A percentile compares a stretch with the other conserved stretches of the same genome.
These are phyloP conservation scores for Colletotrichum sp. DNA, from an alignment of 2,329 filamentous ascomycete species.

Conservation along the genomic window DNA sequence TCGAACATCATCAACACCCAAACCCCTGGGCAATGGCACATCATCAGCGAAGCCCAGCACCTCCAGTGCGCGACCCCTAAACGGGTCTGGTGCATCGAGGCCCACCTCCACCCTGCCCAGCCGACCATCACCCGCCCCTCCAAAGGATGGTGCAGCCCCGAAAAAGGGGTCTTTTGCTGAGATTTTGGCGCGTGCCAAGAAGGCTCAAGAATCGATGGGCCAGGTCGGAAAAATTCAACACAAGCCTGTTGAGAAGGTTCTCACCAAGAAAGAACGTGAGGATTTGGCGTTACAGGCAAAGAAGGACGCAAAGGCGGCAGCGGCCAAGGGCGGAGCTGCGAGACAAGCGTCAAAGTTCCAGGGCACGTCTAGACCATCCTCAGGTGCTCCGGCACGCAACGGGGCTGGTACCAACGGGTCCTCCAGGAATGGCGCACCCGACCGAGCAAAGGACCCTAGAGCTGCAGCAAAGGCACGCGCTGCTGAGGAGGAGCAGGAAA, in stretches of 20 bases:
- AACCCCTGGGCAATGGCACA: constrained; percentile 3
- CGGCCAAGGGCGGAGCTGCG: not conserved
- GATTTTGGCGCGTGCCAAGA: constrained; percentile 74
- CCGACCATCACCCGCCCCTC: constrained; percentile 39
- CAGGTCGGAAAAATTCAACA: constrained; percentile 76
- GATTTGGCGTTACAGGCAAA: constrained; percentile 49
- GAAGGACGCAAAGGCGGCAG: constrained; percentile 12
- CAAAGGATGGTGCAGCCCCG: constrained; percentile 49
- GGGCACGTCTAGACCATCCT: not conserved
- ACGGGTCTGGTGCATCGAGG: not conserved
- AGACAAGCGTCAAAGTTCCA: constrained; percentile 8
- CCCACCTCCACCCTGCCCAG: not conserved
- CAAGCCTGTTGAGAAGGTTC: constrained; percentile 71
- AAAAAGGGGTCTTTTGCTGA: constrained; percentile 80
- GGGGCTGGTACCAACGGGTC: constrained; percentile 25
- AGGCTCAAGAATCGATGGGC: constrained; percentile 65
- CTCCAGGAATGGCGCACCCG: constrained; percentile 20
- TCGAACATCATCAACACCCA: constrained; percentile 8
- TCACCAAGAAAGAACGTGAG: constrained; percentile 60
- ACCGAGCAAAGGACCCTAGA: constrained; percentile 27
- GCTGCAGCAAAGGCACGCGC: constrained; percentile 10
- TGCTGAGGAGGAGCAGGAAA: constrained; percentile 46
- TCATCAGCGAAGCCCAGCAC: not conserved
- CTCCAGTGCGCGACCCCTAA: not conserved
- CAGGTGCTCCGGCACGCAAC: not conserved